Evolutionary conservation across 352 stramenopile genomes (phyloP), one percentile per base, ranked within the genome.

Genomic region (Pythium folliculosum): DNA sequence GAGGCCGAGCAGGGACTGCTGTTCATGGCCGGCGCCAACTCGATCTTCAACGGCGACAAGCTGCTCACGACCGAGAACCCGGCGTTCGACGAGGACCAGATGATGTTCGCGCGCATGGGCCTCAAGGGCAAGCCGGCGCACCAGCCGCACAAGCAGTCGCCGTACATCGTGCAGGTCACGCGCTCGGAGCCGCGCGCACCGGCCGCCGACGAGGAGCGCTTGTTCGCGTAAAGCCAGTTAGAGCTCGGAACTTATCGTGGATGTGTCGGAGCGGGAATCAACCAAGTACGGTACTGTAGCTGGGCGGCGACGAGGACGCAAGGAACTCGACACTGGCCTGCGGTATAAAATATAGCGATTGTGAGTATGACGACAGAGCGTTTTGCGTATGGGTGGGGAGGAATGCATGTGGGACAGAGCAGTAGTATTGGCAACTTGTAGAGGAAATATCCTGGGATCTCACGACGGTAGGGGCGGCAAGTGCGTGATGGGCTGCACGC

Each of bases 31-130:
- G 97, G 97, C 21, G 97, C 97, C 61, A 99, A 99, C 86, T 98
- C 94, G 62, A 99, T 99, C 77, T 99, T 99, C 75, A 99, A 98
- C 77, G 97, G 97, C 35, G 97, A 99, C 80, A 98, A 95, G 77
- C 84, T 99, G 48, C 80, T 99, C 44, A 99, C 97, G 32, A 99
- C 97, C 19, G 77, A 89, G 62, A 99, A 99, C 83, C 95, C 95
- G 22, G 95, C 94, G 66, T 98, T 99, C 72, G 92, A 98, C 72
- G 91, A 96, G 66, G 97, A 99, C 81, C 89, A 94, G 71, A 72
- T 76, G 37, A 85, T 99, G 67, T 99, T 99, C 62, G 67, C 90
- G 35, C 96, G 96, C 75, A 90, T 99, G 67, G 97, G 97, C 16
- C 92, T 99, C 53, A 82, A 84, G 17, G 96, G 96, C 60, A 99